Base-by-base conservation (phyloP, 2,329 filamentous ascomycete genomes). In the Calonectria ilicicola region DNA sequence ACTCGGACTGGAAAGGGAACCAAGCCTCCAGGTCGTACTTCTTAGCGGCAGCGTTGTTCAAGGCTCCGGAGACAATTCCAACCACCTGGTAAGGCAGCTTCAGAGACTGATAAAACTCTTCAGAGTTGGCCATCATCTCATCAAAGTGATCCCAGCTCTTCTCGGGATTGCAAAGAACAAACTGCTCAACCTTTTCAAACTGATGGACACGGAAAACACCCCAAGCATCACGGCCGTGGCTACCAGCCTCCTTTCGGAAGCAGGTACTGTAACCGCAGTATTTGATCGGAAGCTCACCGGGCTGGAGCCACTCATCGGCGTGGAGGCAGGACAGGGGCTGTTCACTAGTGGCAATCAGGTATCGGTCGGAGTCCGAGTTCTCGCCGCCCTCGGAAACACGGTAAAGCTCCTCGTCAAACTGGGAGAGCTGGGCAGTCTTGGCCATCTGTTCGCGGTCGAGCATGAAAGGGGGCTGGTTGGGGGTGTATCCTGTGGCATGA, bases 381-480 rank as follows among this genome's bases (percentile, higher is more conserved):
- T 95, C 92, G 79, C 97, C 95, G 72, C 95, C 94, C 82, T 94
- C 93, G 77, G 96, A 92, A 27, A 99, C 96, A 87, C 98, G 98
- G 90, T 99, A 99, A 65, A 99, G 88, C 85, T 98, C 96, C 84
- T 98, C 97, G 81, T 99, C 97, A 81, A 99, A 99, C 81, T 98
- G 94, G 78, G 97, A 95, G 29, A 99, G 91, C 86, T 99, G 97
- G 2, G 97, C 97, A 0, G 97, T 99, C 89, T 98, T 98, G 73
- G 94, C 96, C 97, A 99, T 99, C 83, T 95, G 93, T 64, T 98
- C 94, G 84, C 94, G 94, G 75, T 96, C 90, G 94, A 98, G 98
- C 88, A 99, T 97, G 82, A 95, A 95, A 2, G 96, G 96, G 2
- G 96, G 93, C 81, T 97, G 94, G 76, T 96, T 91, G 9, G 94